Conservation (phyloP, 306 rosid species). For the Abrus precatorius region DNA sequence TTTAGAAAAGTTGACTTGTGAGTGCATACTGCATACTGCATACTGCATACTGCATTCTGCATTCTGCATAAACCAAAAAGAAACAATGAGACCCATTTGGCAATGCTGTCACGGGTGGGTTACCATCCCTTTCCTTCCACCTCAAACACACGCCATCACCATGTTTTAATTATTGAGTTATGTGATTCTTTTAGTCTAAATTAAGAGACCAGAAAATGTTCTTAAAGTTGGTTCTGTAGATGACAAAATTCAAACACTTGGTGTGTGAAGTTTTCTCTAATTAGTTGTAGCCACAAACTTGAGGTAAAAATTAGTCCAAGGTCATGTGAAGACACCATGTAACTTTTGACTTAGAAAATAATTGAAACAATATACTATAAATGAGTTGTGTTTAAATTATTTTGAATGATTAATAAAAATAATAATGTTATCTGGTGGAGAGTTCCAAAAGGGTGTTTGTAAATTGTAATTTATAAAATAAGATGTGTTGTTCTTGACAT, state of each 20-base stretch:
- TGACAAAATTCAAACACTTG: too few species aligned
- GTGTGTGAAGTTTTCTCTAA: too few species aligned
- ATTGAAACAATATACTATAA: too few species aligned
- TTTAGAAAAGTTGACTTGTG: not conserved
- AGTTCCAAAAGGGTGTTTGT: slow-evolving; percentile 17
- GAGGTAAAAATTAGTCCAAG: too few species aligned
- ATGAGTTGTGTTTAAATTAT: too few species aligned
- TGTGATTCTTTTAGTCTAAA: too few species aligned
- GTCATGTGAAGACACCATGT: too few species aligned
- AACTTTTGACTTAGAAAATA: too few species aligned
- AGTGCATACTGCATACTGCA: not conserved
- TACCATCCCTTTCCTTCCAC: slow-evolving; percentile 40
- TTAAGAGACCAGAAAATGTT: too few species aligned
- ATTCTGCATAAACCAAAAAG: slow-evolving; percentile 3
- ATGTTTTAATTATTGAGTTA: not conserved
- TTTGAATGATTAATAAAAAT: too few species aligned
- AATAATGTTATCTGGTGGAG: slow-evolving; percentile 14
- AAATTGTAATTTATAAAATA: not conserved
- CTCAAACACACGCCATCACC: not conserved
- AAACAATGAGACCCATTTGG: slow-evolving; percentile 27
- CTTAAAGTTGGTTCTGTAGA: too few species aligned
- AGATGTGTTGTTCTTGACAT: slow-evolving; percentile 15
- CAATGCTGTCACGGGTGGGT: slow-evolving; percentile 38
- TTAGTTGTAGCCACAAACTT: too few species aligned
- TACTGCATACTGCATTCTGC: not conserved